Evolutionary conservation across 768 basidiomycete genomes (phyloP), one percentile per base, ranked within the genome.

Genomic region (Lactarius evosmus): DNA sequence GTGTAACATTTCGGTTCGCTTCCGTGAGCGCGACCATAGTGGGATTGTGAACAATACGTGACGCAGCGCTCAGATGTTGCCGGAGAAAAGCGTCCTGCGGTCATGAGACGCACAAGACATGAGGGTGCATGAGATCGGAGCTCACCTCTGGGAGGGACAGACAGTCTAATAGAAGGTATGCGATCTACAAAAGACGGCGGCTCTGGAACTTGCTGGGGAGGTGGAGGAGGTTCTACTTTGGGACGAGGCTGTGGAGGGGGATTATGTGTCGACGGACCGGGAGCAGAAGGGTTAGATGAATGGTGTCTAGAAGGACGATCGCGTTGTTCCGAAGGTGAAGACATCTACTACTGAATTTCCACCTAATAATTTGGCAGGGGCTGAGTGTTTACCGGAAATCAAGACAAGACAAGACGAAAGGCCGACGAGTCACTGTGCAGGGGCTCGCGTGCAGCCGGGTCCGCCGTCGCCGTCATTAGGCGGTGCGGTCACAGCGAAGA

Each of bases 41-140:
- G 62, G 57, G 67, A 70, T 57, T 77, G 76, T 17, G 73, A 72
- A 68, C 76, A 76, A 67, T 73, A 76, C 2, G 72, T 74, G 56
- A 76, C 70, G 66, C 74, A 77, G n/a, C 74, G 70, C 59, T 76
- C 73, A 65, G 75, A 75, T 17, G 72, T 69, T 36, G 73, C 66
- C 30, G 72, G 66, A 11, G 74, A 74, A 70, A 72, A 69, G 25
- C 36, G 60, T 9, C 72, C 74, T 75, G 40, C 11, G 11, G 0
- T 33, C 7, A 53, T 51, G 36, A 60, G 34, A 61, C 30, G 14
- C 22, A 52, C 34, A 25, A 14, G 25, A 54, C 14, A 34, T 30
- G 56, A 36, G 30, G 27, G 36, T 30, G 33, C 33, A 7, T 22
- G 22, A 57, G 41, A 55, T 56, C 36, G 7, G 7, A 9, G 46